These are phyloP conservation scores for Powellomyces hirtus DNA, from an alignment of 192 early-diverging fungal species.

Conservation along the genomic window DNA sequence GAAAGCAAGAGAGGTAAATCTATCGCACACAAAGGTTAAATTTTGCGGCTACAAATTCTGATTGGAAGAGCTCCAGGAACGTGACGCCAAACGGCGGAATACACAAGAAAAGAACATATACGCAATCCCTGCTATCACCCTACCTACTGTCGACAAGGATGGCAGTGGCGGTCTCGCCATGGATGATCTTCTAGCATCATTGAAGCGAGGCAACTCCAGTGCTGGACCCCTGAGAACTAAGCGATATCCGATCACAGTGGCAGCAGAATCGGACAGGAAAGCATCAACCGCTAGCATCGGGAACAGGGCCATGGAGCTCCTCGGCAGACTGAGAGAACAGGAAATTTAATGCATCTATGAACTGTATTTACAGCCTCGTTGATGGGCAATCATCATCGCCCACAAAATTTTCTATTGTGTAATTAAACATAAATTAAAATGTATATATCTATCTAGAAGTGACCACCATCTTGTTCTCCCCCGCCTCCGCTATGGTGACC, in stretches of 20 bases:
- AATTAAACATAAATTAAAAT: neutral
- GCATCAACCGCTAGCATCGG: conserved; percentile 25
- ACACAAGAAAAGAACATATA: neutral
- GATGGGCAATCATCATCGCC: neutral
- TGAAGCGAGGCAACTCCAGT: conserved; percentile 32
- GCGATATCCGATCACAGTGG: neutral
- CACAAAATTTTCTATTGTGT: neutral
- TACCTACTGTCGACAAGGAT: neutral
- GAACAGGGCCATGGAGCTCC: conserved; percentile 24
- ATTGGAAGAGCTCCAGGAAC: conserved; percentile 18
- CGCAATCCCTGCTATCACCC: neutral
- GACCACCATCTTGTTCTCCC: too few species aligned
- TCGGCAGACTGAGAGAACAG: conserved; percentile 11
- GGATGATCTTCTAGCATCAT: conserved; percentile 41
- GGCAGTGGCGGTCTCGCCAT: conserved; percentile 21
- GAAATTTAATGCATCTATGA: neutral
- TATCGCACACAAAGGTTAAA: neutral
- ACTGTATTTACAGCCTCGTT: too few species aligned
- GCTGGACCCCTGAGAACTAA: neutral
- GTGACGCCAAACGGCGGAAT: conserved; percentile 30
- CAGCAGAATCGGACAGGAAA: conserved; percentile 6
- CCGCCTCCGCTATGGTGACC: conserved; percentile 7
- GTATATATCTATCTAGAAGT: too few species aligned
- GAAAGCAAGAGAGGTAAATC: conserved; percentile 33
- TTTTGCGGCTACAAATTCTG: neutral